A percentile compares a stretch with the other conserved stretches of the same genome.
Evolutionary conservation across 768 basidiomycete genomes (phyloP).

Genomic region (Pisolithus orientalis): DNA sequence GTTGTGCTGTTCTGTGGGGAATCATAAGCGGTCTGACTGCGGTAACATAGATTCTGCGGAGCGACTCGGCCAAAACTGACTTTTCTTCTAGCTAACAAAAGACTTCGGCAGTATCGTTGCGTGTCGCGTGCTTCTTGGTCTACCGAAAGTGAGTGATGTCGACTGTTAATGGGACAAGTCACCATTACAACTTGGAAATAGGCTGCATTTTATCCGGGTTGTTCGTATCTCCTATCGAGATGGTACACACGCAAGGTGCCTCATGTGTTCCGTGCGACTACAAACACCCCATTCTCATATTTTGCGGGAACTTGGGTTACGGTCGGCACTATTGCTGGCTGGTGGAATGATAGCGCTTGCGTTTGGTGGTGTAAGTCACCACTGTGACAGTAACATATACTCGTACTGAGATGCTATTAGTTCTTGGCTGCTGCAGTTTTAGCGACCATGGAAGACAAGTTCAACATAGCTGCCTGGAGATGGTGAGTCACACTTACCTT

Average conservation of each 20-base stretch:
- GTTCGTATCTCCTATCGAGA: slow-evolving; percentile 29
- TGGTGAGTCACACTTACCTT: slow-evolving; percentile 34
- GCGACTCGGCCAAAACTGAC: background rate
- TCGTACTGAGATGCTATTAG: slow-evolving; percentile 22
- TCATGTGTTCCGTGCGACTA: background rate
- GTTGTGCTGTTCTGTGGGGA: slow-evolving; percentile 59
- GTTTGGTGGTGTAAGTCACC: slow-evolving; percentile 49
- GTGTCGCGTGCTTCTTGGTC: slow-evolving; percentile 55
- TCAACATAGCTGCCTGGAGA: slow-evolving; percentile 66
- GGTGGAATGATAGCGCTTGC: slow-evolving; percentile 59
- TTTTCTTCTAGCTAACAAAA: slow-evolving; percentile 38
- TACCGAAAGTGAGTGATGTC: slow-evolving; percentile 43
- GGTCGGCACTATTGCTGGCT: slow-evolving; percentile 53
- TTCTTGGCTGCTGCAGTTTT: slow-evolving; percentile 71
- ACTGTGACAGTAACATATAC: background rate
- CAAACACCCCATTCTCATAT: background rate
- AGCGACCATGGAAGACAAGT: slow-evolving; percentile 57
- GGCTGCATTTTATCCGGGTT: slow-evolving; percentile 62
- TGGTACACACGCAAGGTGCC: slow-evolving; percentile 20
- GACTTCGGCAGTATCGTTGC: slow-evolving; percentile 51
- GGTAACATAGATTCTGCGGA: slow-evolving; percentile 20
- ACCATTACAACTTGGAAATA: slow-evolving; percentile 9
- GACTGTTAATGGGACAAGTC: background rate
- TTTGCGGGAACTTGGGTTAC: slow-evolving; percentile 54
- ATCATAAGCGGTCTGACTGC: slow-evolving; percentile 58